Evolutionary conservation across 2,329 filamentous ascomycete species (phyloP), one percentile per base, ranked within the genome.

Genomic region (Colletotrichum orchidophilum): DNA sequence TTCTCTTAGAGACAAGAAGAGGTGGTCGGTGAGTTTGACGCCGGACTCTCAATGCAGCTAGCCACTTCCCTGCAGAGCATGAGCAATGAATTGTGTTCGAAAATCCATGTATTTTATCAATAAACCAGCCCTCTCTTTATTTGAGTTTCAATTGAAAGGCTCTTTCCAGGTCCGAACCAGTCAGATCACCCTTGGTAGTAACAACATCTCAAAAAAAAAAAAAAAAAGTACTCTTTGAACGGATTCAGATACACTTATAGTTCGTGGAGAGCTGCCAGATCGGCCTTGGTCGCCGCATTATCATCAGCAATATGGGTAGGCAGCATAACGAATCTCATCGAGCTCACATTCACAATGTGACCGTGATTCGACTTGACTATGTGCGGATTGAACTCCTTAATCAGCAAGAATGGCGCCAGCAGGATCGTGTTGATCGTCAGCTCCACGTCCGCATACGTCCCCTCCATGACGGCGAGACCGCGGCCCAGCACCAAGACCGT

Each of bases 261-360:
- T 21, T 63, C 59, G 3, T 49, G 26, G 21, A 80, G 57, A 13
- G 75, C 75, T 18, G 71, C 69, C 27, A 79, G 57, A 0, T 77
- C 80, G 1, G 79, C 78, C 80, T 92, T 92, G 63, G 84, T 86
- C 2, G 87, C 83, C 0, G 84, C 82, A 77, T 92, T 92, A 76
- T 91, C 88, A 76, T 91, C 88, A 3, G 88, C 86, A 79, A 92
- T 86, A 54, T 81, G 83, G 1, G 89, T 85, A 0, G 86, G 84
- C 13, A 86, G 81, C 2, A 87, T 75, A 72, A 88, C 86, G 6
- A 85, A 87, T 6, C 89, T 89, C 66, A 89, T 81, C 5, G 58
- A 88, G 18, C 90, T 87, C 29, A 92, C 84, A 5, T 88, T 91
- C 61, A 92, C 85, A 58, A 93, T 81, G 81, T 91, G 90, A 12